Evolutionary conservation across 345 rosid genomes (phyloP).

Genomic region (Eucalyptus marginata): DNA sequence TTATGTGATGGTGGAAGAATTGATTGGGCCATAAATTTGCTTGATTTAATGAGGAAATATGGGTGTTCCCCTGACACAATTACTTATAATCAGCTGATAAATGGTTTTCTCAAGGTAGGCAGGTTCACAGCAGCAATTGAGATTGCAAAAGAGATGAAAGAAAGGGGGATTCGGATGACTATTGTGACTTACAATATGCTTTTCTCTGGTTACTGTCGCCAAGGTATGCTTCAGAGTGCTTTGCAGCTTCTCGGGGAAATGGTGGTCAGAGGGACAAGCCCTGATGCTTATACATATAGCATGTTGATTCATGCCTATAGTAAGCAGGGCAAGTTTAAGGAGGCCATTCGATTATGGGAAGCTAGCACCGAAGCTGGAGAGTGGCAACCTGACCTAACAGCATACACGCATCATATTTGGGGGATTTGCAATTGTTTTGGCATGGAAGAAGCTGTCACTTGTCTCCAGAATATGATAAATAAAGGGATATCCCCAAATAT

Average conservation of each 20-base stretch:
- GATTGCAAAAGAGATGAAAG: conserved; percentile 38
- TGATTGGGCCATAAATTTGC: conserved; percentile 46
- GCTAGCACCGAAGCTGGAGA: conserved; percentile 15
- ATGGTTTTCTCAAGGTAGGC: conserved; percentile 41
- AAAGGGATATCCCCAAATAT: conserved; percentile 40
- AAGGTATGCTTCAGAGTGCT: conserved; percentile 32
- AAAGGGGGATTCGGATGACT: conserved; percentile 29
- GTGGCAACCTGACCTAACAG: conserved; percentile 52
- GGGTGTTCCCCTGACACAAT: conserved; percentile 43
- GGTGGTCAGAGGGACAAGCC: conserved; percentile 38
- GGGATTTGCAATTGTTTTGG: conserved; percentile 45
- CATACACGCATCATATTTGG: conserved; percentile 58
- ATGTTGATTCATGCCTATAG: conserved; percentile 42
- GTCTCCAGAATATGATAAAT: conserved; percentile 40
- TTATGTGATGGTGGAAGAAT: conserved; percentile 51
- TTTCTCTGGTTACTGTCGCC: conserved; percentile 44
- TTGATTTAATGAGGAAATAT: conserved; percentile 37
- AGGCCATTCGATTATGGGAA: conserved; percentile 31
- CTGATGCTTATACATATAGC: conserved; percentile 54
- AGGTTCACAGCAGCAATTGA: conserved; percentile 28
- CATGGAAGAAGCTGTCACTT: conserved; percentile 26
- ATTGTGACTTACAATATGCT: conserved; percentile 53
- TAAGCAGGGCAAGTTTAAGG: conserved; percentile 34
- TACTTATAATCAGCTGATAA: conserved; percentile 61
- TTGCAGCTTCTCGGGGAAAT: conserved; percentile 54